These are phyloP conservation scores for Neckera pumila DNA, from an alignment of 225 moss, liverwort and hornwort genomes.

Conservation along the genomic window DNA sequence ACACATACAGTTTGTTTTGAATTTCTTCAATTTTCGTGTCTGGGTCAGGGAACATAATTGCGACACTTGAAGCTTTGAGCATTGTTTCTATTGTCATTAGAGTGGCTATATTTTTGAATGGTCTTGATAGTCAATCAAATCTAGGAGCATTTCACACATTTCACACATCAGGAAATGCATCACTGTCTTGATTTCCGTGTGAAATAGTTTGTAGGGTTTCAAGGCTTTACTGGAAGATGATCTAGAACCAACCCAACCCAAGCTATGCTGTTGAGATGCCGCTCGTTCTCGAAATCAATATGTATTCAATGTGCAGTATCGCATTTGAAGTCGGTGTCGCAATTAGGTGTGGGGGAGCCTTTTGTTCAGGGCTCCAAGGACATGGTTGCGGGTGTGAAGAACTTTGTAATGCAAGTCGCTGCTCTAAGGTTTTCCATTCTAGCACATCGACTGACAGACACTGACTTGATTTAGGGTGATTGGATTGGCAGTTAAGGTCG, in stretches of 20 bases:
- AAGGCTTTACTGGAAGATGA: not conserved
- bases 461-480: not conserved
- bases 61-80: not conserved
- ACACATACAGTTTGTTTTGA: not conserved
- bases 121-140: not conserved
- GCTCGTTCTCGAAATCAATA: not conserved
- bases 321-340: not conserved
- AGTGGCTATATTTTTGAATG: not conserved
- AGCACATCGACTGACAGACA: not conserved
- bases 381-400: not conserved
- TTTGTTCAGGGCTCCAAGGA: not conserved
- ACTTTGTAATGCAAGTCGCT: not conserved
- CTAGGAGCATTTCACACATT: not conserved
- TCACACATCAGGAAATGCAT: not conserved
- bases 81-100: not conserved
- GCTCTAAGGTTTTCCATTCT: not conserved
- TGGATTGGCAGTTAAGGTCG: constrained; percentile 49
- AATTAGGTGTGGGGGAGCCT: not conserved
- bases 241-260: not conserved
- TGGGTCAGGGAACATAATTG: not conserved
- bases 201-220: not conserved
- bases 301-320: not conserved
- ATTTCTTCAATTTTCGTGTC: not conserved
- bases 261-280: not conserved
- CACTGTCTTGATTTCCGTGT: not conserved